phyloP scores from a whole-genome alignment of 495 filamentous ascomycete species.

The Aspergillus wentii region DNA sequence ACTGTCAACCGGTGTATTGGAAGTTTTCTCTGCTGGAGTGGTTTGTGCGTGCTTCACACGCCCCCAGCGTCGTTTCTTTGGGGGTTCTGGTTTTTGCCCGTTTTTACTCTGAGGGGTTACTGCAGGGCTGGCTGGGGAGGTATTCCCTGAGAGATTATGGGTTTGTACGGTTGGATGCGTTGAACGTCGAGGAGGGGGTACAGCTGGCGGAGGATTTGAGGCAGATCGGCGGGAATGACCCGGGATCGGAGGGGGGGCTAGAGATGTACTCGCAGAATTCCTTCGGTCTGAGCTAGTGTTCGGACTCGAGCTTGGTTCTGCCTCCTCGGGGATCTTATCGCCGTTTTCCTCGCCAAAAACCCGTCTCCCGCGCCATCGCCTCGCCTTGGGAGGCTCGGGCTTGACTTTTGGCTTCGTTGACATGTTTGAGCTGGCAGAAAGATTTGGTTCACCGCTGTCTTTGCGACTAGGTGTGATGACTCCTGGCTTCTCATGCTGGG shows the following conservation, averaged over 20 bases:
- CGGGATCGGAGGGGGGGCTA: conserved; percentile 18
- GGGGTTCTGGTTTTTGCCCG: conserved; percentile 31
- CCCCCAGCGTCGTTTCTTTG: conserved; percentile 34
- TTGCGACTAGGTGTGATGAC: conserved; percentile 75
- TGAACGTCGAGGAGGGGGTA: conserved; percentile 37
- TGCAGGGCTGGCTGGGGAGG: conserved; percentile 20
- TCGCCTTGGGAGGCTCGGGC: conserved; percentile 39
- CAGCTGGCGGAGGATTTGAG: conserved; percentile 36
- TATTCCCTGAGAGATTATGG: too few species aligned
- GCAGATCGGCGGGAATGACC: conserved; percentile 26
- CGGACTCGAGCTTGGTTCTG: conserved; percentile 10
- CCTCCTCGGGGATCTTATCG: conserved; percentile 28
- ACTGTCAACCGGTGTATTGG: background rate
- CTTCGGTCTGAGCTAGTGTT: conserved; percentile 13
- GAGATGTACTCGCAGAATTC: conserved; percentile 24
- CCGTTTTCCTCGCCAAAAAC: conserved; percentile 13
- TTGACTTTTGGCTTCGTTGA: conserved; percentile 32
- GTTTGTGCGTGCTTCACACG: conserved; percentile 25
- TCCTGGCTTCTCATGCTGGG: conserved; percentile 78
- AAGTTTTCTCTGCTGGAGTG: conserved; percentile 12
- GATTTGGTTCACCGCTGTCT: conserved; percentile 11
- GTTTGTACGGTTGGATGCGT: conserved; percentile 11
- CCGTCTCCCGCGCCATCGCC: conserved; percentile 38
- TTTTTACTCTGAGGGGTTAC: conserved; percentile 19
- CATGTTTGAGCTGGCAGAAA: conserved; percentile 14